phyloP scores from a whole-genome alignment of 208 protist species.

The Naegleria fowleri region DNA sequence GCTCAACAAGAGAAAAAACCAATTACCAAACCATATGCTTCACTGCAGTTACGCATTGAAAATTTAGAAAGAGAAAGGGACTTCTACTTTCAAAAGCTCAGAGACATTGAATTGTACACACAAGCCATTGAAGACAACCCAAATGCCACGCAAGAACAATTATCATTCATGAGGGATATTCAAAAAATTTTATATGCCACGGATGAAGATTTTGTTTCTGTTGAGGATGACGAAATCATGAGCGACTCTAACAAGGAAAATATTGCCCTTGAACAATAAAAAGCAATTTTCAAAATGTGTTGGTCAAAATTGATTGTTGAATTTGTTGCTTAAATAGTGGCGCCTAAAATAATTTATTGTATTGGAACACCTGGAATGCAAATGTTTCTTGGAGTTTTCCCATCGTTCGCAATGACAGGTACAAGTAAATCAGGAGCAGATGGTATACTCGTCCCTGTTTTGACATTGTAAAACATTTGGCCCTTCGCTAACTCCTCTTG shows the following conservation, averaged over 20 bases:
- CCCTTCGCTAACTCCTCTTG: not conserved
- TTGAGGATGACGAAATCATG: not conserved
- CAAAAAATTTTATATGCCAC: slow-evolving; percentile 29
- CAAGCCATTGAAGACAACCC: not conserved
- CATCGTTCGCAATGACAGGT: not conserved
- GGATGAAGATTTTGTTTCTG: slow-evolving; percentile 8
- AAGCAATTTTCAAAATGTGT: too few relatives aligned
- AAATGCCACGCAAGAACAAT: not conserved
- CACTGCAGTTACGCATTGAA: not conserved
- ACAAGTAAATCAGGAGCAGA: not conserved
- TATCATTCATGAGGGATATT: not conserved
- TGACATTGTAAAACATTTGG: not conserved
- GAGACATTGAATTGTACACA: slow-evolving; percentile 20
- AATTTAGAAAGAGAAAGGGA: slow-evolving; percentile 27
- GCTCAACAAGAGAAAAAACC: not conserved
- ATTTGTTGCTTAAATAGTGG: too few relatives aligned
- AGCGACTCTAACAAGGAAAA: not conserved
- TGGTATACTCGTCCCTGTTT: not conserved
- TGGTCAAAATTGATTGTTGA: too few relatives aligned
- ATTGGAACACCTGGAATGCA: not conserved
- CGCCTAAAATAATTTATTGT: too few relatives aligned
- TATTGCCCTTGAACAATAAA: not conserved
- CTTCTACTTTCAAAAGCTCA: slow-evolving; percentile 27
- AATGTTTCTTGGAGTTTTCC: not conserved
- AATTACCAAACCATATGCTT: not conserved